Conservation (phyloP, 495 filamentous ascomycete species). For the Aspergillus diversus region DNA sequence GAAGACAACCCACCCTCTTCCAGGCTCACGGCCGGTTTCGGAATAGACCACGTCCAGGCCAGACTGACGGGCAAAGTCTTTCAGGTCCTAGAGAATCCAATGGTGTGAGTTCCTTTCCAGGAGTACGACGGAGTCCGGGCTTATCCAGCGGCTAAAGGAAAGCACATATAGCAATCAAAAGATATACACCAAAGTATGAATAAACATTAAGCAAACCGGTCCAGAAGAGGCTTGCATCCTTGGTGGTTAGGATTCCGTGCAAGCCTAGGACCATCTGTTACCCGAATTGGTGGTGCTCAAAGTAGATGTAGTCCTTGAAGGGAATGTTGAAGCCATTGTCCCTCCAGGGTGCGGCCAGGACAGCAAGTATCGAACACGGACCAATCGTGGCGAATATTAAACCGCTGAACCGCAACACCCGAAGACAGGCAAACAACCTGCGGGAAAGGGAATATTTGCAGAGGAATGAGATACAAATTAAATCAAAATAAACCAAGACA, state of each 20-base stretch:
- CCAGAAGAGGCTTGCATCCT: slow-evolving; percentile 16
- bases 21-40: slow-evolving; percentile 91
- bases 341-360: not conserved
- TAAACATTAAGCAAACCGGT: slow-evolving; percentile 10
- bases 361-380: not conserved
- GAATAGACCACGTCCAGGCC: slow-evolving; percentile 98
- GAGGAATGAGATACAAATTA: too few species aligned
- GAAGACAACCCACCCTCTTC: slow-evolving; percentile 76
- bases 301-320: not conserved
- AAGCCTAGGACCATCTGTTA: slow-evolving; percentile 1
- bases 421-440: not conserved
- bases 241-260: slow-evolving; percentile 17
- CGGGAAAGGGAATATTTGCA: too few species aligned
- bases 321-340: not conserved
- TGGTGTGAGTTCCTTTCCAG: slow-evolving; percentile 49
- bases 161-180: slow-evolving; percentile 7
- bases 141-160: slow-evolving; percentile 22
- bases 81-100: slow-evolving; percentile 76
- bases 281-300: not conserved
- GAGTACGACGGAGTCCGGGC: slow-evolving; percentile 35
- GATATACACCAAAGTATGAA: slow-evolving; percentile 1
- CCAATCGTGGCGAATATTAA: not conserved
- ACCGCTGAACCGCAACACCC: not conserved
- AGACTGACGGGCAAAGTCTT: slow-evolving; percentile 98
- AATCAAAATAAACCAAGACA: too few species aligned